phyloP scores from a whole-genome alignment of 306 rosid genomes.

The Benincasa hispida region DNA sequence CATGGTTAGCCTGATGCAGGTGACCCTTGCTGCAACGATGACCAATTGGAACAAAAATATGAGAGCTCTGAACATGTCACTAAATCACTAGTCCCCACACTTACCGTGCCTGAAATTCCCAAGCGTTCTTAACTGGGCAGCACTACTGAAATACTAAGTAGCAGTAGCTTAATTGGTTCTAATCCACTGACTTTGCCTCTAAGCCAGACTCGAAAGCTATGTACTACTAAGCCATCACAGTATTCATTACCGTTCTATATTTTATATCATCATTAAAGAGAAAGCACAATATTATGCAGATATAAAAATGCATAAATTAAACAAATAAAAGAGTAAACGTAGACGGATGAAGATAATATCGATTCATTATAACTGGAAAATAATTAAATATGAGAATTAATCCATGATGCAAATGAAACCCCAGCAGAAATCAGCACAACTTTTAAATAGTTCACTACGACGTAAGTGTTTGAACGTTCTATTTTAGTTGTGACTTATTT shows the following conservation, averaged over 20 bases:
- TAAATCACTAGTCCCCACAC: not conserved
- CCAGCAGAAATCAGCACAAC: not conserved
- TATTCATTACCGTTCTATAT: not conserved
- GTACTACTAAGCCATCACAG: not conserved
- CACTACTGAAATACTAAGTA: not conserved
- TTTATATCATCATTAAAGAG: not conserved
- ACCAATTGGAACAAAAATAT: not conserved
- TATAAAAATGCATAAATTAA: not conserved
- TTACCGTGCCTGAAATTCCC: not conserved
- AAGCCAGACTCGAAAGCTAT: not conserved
- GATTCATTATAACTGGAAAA: not conserved
- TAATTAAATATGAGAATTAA: not conserved
- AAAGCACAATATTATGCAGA: not conserved
- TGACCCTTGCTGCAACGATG: not conserved
- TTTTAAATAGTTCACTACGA: not conserved
- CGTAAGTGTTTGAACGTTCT: not conserved
- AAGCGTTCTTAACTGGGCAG: not conserved
- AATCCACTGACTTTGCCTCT: not conserved
- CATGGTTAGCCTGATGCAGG: not conserved
- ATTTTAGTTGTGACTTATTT: not conserved
- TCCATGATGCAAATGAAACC: not conserved
- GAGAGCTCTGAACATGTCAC: not conserved
- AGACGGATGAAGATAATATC: not conserved
- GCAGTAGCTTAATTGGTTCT: not conserved
- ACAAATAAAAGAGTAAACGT: not conserved